Evolutionary conservation across 345 rosid genomes (phyloP).

Genomic region (Linum tenue): DNA sequence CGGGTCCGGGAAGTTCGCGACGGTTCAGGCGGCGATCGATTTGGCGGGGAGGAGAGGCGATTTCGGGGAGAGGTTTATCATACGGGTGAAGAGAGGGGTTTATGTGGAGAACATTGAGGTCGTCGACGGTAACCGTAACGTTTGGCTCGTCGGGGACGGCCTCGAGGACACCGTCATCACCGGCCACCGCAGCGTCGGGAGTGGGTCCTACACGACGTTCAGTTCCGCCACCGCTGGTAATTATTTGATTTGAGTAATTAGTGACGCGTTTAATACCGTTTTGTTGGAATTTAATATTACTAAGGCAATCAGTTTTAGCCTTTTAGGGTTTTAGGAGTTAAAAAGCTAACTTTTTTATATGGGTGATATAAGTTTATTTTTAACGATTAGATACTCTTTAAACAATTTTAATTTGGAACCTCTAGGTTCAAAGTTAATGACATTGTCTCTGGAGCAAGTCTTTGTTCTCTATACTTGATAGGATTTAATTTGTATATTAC

Average conservation of each 20-base stretch:
- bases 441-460: no score
- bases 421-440: no score
- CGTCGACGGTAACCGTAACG: slow-evolving; percentile 38
- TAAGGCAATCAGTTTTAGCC: no score
- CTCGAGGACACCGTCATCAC: slow-evolving; percentile 52
- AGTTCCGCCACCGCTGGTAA: slow-evolving; percentile 80
- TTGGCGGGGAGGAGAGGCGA: slow-evolving; percentile 48
- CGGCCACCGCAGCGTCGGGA: slow-evolving; percentile 56
- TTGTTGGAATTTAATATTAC: no score
- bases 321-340: no score
- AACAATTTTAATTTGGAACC: no score
- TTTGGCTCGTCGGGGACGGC: slow-evolving; percentile 77
- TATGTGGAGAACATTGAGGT: slow-evolving; percentile 58
- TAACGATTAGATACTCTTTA: no score
- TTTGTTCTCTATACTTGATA: no score
- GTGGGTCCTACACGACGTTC: slow-evolving; percentile 64
- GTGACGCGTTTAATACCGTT: neutral
- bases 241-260: neutral
- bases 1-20: slow-evolving; percentile 49
- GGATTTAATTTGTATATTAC: no score
- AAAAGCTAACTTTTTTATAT: no score
- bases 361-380: no score
- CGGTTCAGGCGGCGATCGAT: slow-evolving; percentile 55
- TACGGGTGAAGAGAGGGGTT: slow-evolving; percentile 54
- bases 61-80: slow-evolving; percentile 47